Evolutionary conservation across 331 rosid genomes (phyloP), one percentile per base, ranked within the genome.

Genomic region (Quercus tomentella): DNA sequence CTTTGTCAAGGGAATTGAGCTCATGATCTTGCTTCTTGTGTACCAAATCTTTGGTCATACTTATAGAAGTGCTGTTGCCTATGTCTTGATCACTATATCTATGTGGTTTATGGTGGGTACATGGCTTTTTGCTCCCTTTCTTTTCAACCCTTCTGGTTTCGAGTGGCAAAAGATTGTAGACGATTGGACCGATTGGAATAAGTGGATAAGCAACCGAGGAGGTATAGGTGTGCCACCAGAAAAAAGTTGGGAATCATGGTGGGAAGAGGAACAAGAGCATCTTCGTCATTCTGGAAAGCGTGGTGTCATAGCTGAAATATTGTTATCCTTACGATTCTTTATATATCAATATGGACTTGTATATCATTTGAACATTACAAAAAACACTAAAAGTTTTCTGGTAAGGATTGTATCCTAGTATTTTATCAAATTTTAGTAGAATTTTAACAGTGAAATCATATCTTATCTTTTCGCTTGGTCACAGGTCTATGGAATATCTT

Each of bases 51-150:
- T 96, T 82, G 92, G 99, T 74, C 93, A 90, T 30, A 70, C 84
- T 55, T 96, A 93, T 62, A 91, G 88, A 88, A 84, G 93, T 77
- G 86, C 87, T 76, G 87, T 96, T 77, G 99, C 97, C 12, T 96
- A 96, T 86, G 49, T 96, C 90, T 89, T 96, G 89, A 96, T 96
- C 80, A 93, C 98, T 4, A 79, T 89, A 82, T 96, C 99, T 2
- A 96, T 96, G 99, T 96, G 99, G 99, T 96, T 96, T 85, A 96
- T 96, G 99, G 99, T 93, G 66, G 97, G 92, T 26, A 91, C 99
- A 45, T 96, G 99, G 99, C 96, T 96, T 81, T 96, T 96, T 83
- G 99, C 99, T 21, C 99, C 99, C 45, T 95, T 95, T 78, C 85
- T 95, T 78, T 95, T 95, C 86, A 95, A 95, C 76, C 99, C 99